Evolutionary conservation across 306 rosid species (phyloP), one percentile per base, ranked within the genome.

Genomic region (Vigna hirtella): DNA sequence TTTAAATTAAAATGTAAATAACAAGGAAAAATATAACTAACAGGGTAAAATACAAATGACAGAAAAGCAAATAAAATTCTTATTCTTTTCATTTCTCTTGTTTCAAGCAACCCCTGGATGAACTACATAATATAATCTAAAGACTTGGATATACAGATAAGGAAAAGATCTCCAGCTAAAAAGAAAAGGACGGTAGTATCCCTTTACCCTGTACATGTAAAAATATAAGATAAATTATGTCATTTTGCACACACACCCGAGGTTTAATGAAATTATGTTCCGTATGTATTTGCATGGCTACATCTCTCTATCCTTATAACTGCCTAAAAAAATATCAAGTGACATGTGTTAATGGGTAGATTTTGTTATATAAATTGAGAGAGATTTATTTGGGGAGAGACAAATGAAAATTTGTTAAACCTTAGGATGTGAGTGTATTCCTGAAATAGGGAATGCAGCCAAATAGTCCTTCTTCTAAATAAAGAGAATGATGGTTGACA

Each of bases 111-210:
- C 24, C 26, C 20, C 42, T 2, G 17, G 66, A 28, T 2, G 6
- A 59, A 28, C 42, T 77, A 47, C 5, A 38, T 45, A 24, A 42
- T 11, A 49, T 28, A 66, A 38, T 62, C 75, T 70, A 62, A 32
- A 66, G 82, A 88, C 52, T 61, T 72, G 72, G 59, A 50, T 72
- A 76, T 26, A 56, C 70, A 71, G 70, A 61, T 59, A 68, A 30
- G 69, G 32, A 40, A 69, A 34, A 1, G 66, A 49, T 1, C 26
- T 28, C 66, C 61, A 40, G 26, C 9, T 58, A 59, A 58, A 13
- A 14, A 22, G 0, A 17, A 57, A 56, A 30, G 0, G 5, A 24
- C 4, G 2, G 6, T n/a, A 3, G 36, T 14, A 6, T 28, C 20
- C 66, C 20, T 61, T 57, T 61, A 30, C 12, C 38, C n/a, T 26